Percentiles rank a stretch among this genome's conserved stretches.
Evolutionary conservation across 495 filamentous ascomycete species (phyloP).

Genomic region (Sabuloglossum arenarium): DNA sequence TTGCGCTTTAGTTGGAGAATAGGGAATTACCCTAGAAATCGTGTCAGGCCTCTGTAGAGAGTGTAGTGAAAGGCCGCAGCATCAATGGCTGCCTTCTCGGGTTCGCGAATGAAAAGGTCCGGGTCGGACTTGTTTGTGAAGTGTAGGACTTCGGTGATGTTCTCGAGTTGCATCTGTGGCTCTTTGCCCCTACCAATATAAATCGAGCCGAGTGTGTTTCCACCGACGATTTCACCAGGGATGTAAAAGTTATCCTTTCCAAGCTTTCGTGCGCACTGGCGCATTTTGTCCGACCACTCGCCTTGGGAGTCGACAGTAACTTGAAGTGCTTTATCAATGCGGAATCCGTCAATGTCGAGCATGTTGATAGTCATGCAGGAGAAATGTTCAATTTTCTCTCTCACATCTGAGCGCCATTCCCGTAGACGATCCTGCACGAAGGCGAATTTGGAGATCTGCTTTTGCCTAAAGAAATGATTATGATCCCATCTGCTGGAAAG

Average conservation of each 20-base stretch:
- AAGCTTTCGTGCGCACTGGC: conserved; percentile 31
- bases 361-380: conserved; percentile 43
- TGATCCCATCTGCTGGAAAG: too few relatives aligned
- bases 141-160: too few relatives aligned
- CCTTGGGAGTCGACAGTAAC: conserved; percentile 42
- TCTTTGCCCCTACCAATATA: conserved; percentile 48
- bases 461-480: too few relatives aligned
- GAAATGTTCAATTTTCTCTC: conserved; percentile 35
- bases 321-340: conserved; percentile 48
- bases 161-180: conserved; percentile 26
- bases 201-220: conserved; percentile 40
- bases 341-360: conserved; percentile 50
- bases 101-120: conserved; percentile 32
- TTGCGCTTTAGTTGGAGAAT: too few relatives aligned
- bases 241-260: conserved; percentile 45
- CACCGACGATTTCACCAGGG: conserved; percentile 41
- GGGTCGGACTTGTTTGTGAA: conserved; percentile 19
- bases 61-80: conserved; percentile 51
- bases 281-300: conserved; percentile 29
- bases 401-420: conserved; percentile 44
- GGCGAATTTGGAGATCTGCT: conserved; percentile 51
- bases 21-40: conserved; percentile 33
- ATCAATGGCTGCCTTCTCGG: conserved; percentile 37
- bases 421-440: conserved; percentile 55
- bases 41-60: conserved; percentile 43